phyloP scores from a whole-genome alignment of 108 stramenopile genomes.

The Cafeteria roenbergensis region DNA sequence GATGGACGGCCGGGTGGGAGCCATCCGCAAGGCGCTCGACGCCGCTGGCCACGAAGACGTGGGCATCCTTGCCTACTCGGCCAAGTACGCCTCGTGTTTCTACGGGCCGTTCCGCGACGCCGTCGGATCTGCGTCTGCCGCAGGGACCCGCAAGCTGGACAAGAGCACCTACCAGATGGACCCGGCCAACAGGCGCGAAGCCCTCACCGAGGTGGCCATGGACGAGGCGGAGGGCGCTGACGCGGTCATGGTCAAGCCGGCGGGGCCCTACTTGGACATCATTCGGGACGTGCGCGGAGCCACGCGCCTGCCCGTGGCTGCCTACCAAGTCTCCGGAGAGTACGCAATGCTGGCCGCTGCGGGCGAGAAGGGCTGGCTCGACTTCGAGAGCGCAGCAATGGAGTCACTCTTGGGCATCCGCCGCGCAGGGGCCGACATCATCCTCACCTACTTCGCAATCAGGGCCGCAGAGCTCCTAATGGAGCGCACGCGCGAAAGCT shows the following conservation, averaged over 20 bases:
- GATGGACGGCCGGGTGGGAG: constrained; percentile 93
- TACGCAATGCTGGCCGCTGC: constrained; percentile 99
- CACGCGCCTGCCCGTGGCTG: constrained; percentile 75
- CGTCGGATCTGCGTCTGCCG: constrained; percentile 69
- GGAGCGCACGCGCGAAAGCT: too few species aligned
- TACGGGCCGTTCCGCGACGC: constrained; percentile 99
- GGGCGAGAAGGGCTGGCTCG: constrained; percentile 81
- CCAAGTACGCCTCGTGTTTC: constrained; percentile 94
- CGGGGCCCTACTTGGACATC: constrained; percentile 94
- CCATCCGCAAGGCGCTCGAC: constrained; percentile 90
- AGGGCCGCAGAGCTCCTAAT: constrained; percentile 61
- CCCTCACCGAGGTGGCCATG: constrained; percentile 75
- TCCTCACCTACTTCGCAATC: constrained; percentile 94
- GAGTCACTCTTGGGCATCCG: constrained; percentile 92
- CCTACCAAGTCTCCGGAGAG: constrained; percentile 97
- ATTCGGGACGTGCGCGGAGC: constrained; percentile 42
- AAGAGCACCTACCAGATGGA: constrained; percentile 99
- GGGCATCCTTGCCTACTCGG: constrained; percentile 92
- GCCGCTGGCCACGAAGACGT: constrained; percentile 94
- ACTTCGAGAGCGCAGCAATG: constrained; percentile 79
- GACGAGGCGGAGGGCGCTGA: constrained; percentile 96
- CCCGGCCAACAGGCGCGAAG: constrained; percentile 87
- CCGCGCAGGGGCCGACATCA: constrained; percentile 90
- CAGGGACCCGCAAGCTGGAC: constrained; percentile 31
- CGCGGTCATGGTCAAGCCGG: constrained; percentile 98